phyloP scores from a whole-genome alignment of 345 rosid species.

The Hirschfeldia incana region DNA sequence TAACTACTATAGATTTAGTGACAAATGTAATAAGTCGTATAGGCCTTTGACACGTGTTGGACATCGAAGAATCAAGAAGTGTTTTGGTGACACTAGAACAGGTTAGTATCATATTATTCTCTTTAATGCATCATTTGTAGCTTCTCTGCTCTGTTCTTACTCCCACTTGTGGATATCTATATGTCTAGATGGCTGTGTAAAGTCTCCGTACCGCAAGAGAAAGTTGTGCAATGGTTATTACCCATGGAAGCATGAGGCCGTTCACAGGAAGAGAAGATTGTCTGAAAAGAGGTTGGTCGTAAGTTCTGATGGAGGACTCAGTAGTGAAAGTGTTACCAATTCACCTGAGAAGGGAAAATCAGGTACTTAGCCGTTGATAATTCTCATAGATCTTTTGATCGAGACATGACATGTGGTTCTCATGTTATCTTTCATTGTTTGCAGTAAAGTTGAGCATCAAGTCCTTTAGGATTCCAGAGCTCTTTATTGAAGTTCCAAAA shows the following conservation, averaged over 20 bases:
- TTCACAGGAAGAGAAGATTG: slow-evolving; percentile 69
- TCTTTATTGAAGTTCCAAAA: slow-evolving; percentile 83
- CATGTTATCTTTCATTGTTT: slow-evolving; percentile 28
- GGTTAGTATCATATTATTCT: slow-evolving; percentile 53
- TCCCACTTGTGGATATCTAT: neutral
- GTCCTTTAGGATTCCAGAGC: slow-evolving; percentile 89
- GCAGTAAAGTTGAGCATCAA: slow-evolving; percentile 93
- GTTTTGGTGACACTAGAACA: slow-evolving; percentile 38
- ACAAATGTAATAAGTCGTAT: slow-evolving; percentile 46
- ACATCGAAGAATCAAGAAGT: slow-evolving; percentile 62
- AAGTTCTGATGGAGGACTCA: slow-evolving; percentile 74
- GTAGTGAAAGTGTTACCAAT: slow-evolving; percentile 85
- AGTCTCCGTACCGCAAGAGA: slow-evolving; percentile 61
- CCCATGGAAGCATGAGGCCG: slow-evolving; percentile 44
- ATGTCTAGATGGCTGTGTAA: slow-evolving; percentile 53
- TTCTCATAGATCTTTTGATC: no score
- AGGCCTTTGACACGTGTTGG: slow-evolving; percentile 64
- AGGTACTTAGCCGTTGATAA: slow-evolving; percentile 11
- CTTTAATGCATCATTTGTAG: slow-evolving; percentile 1
- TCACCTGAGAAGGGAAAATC: slow-evolving; percentile 58
- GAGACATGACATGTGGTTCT: neutral
- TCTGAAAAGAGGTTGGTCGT: slow-evolving; percentile 49
- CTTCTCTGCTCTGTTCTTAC: slow-evolving; percentile 15
- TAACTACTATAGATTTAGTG: slow-evolving; percentile 56
- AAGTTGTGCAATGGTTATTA: slow-evolving; percentile 51